phyloP scores from a whole-genome alignment of 805 yeast genomes.

The Ogataea saltuana region DNA sequence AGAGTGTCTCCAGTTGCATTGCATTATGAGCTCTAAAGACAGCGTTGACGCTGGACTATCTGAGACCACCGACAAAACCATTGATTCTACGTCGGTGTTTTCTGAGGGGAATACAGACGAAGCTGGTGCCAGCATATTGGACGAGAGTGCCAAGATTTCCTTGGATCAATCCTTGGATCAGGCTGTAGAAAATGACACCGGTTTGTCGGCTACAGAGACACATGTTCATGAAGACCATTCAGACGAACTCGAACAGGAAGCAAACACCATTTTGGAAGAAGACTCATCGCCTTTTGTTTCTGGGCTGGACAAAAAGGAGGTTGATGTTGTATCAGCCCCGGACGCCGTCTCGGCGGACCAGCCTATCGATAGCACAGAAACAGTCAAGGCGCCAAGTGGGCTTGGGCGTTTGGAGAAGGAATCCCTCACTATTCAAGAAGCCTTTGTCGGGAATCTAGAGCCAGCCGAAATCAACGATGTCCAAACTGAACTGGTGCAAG shows the following conservation, averaged over 20 bases:
- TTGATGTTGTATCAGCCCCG: neutral
- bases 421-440: too few species aligned
- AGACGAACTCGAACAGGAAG: neutral
- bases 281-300: neutral
- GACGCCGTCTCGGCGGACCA: neutral
- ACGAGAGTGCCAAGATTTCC: neutral
- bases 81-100: neutral
- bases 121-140: slow-evolving; percentile 1
- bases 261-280: neutral
- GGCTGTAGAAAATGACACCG: neutral
- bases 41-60: slow-evolving; percentile 4
- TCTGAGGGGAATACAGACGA: neutral
- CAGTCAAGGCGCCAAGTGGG: neutral
- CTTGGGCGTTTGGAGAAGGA: too few species aligned
- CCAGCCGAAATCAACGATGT: too few species aligned
- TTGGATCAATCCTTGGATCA: neutral
- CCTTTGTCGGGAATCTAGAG: too few species aligned
- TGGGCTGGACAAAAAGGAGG: neutral
- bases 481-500: too few species aligned
- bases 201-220: too few species aligned
- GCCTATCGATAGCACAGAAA: neutral
- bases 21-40: slow-evolving; percentile 7
- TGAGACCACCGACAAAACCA: slow-evolving; percentile 2
- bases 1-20: neutral
- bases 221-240: neutral